A percentile compares a stretch with the other conserved stretches of the same genome.
phyloP scores from a whole-genome alignment of 2,329 filamentous ascomycete genomes.

The Colletotrichum godetiae region DNA sequence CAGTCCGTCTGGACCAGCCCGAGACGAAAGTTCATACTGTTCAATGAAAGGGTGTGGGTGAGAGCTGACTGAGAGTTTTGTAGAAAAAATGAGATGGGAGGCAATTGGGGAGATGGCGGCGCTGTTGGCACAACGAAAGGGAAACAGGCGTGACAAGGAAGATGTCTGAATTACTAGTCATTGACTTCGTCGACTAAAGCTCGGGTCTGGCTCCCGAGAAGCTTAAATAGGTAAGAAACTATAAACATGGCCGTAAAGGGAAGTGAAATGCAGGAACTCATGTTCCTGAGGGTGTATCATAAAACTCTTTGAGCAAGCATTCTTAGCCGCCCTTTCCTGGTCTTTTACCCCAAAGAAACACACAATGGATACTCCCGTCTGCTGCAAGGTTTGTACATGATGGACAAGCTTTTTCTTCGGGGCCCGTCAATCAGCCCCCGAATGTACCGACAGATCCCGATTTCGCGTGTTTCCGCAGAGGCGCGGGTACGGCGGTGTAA shows the following conservation, averaged over 20 bases:
- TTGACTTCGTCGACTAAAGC: conserved; percentile 1
- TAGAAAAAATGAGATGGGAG: conserved; percentile 7
- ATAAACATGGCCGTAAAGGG: conserved; percentile 19
- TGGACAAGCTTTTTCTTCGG: neutral
- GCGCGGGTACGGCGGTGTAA: conserved; percentile 3
- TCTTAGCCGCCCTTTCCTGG: conserved; percentile 2
- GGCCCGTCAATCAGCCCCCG: conserved; percentile 11
- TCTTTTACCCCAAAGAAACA: conserved; percentile 5
- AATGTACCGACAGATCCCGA: conserved; percentile 21
- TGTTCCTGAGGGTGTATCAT: conserved; percentile 24
- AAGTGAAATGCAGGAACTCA: conserved; percentile 18
- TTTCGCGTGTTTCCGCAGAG: conserved; percentile 16
- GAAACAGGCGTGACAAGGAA: neutral
- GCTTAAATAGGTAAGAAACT: conserved; percentile 4
- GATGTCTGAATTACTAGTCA: conserved; percentile 14
- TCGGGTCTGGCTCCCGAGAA: conserved; percentile 25
- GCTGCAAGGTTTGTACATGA: neutral
- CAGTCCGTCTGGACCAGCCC: neutral
- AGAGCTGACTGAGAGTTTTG: conserved; percentile 2
- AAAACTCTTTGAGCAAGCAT: neutral
- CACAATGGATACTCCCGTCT: neutral
- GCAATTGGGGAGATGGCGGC: conserved; percentile 6
- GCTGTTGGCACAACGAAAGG: neutral
- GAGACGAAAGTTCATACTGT: neutral
- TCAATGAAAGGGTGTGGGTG: neutral